phyloP scores from a whole-genome alignment of 2,329 filamentous ascomycete genomes.

The Epichloe gansuensis region DNA sequence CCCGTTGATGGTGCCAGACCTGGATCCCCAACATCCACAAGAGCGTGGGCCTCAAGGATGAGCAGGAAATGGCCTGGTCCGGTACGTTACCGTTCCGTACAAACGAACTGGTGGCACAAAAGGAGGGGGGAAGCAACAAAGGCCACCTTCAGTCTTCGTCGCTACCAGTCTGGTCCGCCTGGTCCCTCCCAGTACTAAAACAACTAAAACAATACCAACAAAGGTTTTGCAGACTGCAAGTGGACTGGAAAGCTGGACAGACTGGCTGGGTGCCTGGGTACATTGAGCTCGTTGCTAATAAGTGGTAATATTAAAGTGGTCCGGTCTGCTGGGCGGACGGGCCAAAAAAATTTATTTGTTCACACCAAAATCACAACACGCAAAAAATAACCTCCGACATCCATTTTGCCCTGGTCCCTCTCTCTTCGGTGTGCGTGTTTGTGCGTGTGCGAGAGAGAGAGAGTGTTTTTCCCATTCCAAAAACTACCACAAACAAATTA shows the following conservation, averaged over 20 bases:
- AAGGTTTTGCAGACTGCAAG: too few relatives aligned
- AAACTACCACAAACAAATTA: conserved; percentile 1
- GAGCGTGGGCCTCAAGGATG: background rate
- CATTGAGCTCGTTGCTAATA: background rate
- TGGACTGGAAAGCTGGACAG: too few relatives aligned
- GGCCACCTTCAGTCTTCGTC: background rate
- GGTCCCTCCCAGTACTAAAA: too few relatives aligned
- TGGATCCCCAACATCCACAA: too few relatives aligned
- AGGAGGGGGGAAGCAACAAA: background rate
- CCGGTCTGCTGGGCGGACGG: background rate
- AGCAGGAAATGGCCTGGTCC: background rate
- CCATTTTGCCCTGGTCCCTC: conserved; percentile 3
- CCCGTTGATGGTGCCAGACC: too few relatives aligned
- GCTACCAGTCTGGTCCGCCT: background rate
- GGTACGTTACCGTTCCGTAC: background rate
- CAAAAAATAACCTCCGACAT: conserved; percentile 7
- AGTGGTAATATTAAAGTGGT: background rate
- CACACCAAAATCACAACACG: conserved; percentile 3
- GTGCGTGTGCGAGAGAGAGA: background rate
- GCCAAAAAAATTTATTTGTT: background rate
- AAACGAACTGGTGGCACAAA: background rate
- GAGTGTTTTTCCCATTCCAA: conserved; percentile 1
- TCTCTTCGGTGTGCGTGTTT: background rate
- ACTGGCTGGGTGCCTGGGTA: too few relatives aligned
- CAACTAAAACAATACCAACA: too few relatives aligned